Evolutionary conservation across 768 basidiomycete species (phyloP), one percentile per base, ranked within the genome.

Genomic region (Podaxis sp.): DNA sequence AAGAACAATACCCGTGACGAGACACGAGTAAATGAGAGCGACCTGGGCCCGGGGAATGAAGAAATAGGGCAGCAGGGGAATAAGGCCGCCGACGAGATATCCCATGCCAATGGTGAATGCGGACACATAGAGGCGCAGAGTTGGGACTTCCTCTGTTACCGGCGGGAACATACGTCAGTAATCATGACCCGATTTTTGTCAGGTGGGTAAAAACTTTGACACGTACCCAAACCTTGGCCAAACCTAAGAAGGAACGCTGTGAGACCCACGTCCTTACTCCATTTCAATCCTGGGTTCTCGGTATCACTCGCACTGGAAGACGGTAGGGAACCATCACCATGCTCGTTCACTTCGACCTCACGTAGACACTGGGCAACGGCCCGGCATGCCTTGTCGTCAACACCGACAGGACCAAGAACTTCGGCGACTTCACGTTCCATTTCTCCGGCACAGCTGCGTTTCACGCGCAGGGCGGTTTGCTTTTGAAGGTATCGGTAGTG

Each of bases 241-340:
- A 98, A 98, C 76, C 94, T 97, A 68, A 99, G 84, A 68, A 99
- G 76, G 78, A 99, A 99, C 2, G 95, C 87, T 0, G 96, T 96
- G 42, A 99, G 74, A 0, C 97, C 97, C 64, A 95, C 86, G 30
- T 90, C 87, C 52, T 86, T 84, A 65, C 85, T 87, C 87, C 89
- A 92, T 65, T 81, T 80, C 55, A 89, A 75, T 11, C 76, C 72
- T 15, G 80, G 79, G 2, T 75, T 81, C 70, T 93, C 92, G 62
- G 83, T 84, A 62, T 88, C 86, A 15, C 71, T 69, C 56, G 69
- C 64, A 42, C 72, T 40, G 39, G 67, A 61, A 28, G 61, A 59
- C 15, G 64, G 52, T 57, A 57, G 19, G 62, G 61, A 57, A 28
- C 67, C 67, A 12, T 73, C 63, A n/a, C 64, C 70, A 22, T 67